phyloP scores from a whole-genome alignment of 2,329 filamentous ascomycete species.

The Plectosphaerella plurivora region DNA sequence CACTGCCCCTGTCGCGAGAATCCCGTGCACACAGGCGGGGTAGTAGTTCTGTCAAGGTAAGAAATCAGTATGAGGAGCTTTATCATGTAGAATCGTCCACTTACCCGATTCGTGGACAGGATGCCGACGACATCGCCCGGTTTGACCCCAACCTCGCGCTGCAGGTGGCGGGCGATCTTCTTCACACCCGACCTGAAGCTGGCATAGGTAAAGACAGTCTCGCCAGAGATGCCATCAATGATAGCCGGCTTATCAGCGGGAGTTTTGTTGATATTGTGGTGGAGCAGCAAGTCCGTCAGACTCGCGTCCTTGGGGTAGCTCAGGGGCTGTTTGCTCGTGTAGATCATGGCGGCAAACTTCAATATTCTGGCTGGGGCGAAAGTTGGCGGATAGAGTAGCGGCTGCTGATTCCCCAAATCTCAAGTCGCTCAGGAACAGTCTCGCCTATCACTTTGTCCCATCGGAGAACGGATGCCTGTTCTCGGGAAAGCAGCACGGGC shows the following conservation, averaged over 20 bases:
- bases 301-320: conserved; percentile 2
- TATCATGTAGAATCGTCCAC: neutral
- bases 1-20: conserved; percentile 3
- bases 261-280: conserved; percentile 6
- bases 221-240: conserved; percentile 6
- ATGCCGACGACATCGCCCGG: conserved; percentile 4
- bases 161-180: conserved; percentile 6
- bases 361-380: no score
- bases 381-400: no score
- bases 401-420: no score
- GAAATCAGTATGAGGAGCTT: neutral
- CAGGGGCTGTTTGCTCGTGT: conserved; percentile 1
- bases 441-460: no score
- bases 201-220: conserved; percentile 5
- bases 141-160: neutral
- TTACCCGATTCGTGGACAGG: conserved; percentile 6
- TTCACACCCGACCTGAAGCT: conserved; percentile 5
- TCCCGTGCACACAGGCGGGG: conserved; percentile 6
- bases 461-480: no score
- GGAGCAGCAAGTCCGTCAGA: conserved; percentile 4
- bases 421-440: no score
- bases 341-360: neutral
- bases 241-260: conserved; percentile 3
- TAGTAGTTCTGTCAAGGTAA: conserved; percentile 3
- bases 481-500: no score